Evolutionary conservation across 345 rosid genomes (phyloP).

Genomic region (Lenwebbia sp.): DNA sequence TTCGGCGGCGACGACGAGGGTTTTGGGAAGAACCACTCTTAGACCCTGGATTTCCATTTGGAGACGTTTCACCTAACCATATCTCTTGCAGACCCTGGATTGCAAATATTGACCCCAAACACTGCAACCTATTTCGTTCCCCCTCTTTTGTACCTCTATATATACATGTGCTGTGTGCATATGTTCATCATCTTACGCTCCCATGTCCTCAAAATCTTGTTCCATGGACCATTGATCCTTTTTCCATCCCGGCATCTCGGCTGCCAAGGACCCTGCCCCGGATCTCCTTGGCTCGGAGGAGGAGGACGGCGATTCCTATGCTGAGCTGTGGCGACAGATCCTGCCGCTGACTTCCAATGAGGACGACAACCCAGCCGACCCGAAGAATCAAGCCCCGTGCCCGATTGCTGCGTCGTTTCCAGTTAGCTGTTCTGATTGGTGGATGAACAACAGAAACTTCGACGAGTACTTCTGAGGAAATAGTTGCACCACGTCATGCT

Average conservation of each 20-base stretch:
- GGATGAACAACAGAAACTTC: not conserved
- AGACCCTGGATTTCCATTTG: conserved; percentile 48
- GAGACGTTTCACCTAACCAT: conserved; percentile 8
- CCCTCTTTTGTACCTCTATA: not conserved
- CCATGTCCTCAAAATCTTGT: not conserved
- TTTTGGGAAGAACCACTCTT: conserved; percentile 54
- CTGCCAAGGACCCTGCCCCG: not conserved
- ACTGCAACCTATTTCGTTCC: not conserved
- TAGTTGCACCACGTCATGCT: not conserved
- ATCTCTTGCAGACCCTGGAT: not conserved
- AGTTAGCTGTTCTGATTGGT: not conserved
- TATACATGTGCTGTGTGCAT: not conserved
- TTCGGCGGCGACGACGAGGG: conserved; percentile 3
- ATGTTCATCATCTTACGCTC: not conserved
- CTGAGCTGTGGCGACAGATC: conserved; percentile 26
- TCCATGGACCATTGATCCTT: not conserved
- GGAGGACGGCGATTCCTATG: conserved; percentile 8
- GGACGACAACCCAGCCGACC: conserved; percentile 3
- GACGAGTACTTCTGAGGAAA: not conserved
- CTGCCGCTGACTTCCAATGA: conserved; percentile 34
- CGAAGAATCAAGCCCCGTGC: not conserved
- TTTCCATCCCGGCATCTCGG: not conserved
- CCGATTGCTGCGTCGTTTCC: not conserved
- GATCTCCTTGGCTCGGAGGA: not conserved
- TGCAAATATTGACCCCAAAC: too few relatives aligned